phyloP scores from a whole-genome alignment of 208 protist genomes.

The Leishmania major region DNA sequence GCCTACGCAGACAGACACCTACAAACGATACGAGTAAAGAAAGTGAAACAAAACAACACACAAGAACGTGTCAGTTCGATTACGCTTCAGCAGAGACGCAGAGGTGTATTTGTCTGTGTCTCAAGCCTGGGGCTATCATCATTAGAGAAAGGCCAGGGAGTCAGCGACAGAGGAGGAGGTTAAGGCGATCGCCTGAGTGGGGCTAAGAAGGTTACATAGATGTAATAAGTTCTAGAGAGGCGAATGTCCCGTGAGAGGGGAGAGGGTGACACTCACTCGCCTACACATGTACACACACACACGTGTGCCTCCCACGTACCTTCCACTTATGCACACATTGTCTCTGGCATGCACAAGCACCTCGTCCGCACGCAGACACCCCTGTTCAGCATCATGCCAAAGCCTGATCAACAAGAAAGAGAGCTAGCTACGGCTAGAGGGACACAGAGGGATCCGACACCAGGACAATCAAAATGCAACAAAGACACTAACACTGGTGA shows the following conservation, averaged over 20 bases:
- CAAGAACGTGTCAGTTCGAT: not conserved
- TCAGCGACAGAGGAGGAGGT: not conserved
- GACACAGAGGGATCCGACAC: not conserved
- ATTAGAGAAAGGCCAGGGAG: too few relatives aligned
- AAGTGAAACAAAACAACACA: not conserved
- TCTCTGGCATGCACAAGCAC: not conserved
- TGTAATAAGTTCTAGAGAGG: not conserved
- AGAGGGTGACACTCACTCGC: not conserved
- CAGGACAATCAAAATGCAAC: not conserved
- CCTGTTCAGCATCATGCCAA: not conserved
- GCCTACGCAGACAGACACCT: not conserved
- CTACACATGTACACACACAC: not conserved
- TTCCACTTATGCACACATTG: not conserved
- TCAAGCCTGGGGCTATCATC: not conserved
- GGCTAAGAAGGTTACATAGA: not conserved
- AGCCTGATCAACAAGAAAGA: not conserved
- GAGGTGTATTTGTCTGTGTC: not conserved
- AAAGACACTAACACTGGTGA: not conserved
- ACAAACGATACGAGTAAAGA: not conserved
- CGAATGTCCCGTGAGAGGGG: not conserved
- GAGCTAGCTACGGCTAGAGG: not conserved
- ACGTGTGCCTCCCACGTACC: too few relatives aligned
- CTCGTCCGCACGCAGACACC: not conserved
- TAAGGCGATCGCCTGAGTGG: not conserved
- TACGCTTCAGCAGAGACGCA: not conserved